Percentiles rank a stretch among this genome's conserved stretches.
phyloP scores from a whole-genome alignment of 1,284 basidiomycete genomes.

The Acaromyces ingoldii region DNA sequence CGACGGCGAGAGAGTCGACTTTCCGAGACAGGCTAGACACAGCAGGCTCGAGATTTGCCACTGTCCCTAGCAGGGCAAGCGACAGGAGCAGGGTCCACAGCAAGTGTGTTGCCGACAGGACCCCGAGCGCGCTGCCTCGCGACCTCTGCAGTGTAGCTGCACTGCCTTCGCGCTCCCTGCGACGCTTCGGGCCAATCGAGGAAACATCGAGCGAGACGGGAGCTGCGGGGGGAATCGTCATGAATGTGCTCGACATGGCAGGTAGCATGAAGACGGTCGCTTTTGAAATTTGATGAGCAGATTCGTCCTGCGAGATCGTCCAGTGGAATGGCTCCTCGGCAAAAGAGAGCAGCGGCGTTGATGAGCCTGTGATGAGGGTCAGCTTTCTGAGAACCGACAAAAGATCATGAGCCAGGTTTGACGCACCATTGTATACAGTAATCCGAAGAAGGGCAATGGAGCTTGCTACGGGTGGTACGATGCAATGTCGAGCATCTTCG shows the following conservation, averaged over 20 bases:
- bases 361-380: neutral
- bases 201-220: too few species aligned
- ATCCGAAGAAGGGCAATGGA: neutral
- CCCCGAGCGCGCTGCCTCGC: too few species aligned
- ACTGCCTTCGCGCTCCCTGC: too few species aligned
- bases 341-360: neutral
- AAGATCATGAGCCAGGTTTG: too few species aligned
- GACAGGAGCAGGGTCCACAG: neutral
- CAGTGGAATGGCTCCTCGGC: neutral
- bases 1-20: neutral
- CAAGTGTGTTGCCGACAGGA: neutral
- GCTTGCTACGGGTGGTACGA: constrained; percentile 1
- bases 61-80: neutral
- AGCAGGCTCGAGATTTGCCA: neutral
- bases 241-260: neutral
- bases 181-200: too few species aligned
- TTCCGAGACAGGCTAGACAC: neutral
- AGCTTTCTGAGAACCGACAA: too few species aligned
- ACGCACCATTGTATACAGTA: neutral
- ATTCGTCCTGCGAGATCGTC: neutral
- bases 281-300: neutral
- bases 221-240: too few species aligned
- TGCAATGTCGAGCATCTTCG: too few species aligned
- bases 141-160: too few species aligned
- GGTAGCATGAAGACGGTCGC: neutral